Evolutionary conservation across 106 monocot species (phyloP), one percentile per base, ranked within the genome.

Genomic region (Triglochin maritima): DNA sequence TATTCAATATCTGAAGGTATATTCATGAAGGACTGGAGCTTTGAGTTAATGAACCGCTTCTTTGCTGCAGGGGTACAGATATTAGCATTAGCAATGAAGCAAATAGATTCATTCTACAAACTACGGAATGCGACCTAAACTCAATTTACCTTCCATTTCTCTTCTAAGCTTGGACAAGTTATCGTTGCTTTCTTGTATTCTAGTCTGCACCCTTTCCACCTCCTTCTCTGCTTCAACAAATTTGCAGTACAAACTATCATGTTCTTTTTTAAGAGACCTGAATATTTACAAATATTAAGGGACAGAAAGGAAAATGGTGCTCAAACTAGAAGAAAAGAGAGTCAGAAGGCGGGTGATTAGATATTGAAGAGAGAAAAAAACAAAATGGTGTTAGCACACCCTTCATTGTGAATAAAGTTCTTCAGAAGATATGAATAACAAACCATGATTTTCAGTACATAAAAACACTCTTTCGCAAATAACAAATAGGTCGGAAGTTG

Each of bases 211-310:
- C 69, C 88, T 29, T 76, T 92, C 85, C 41, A 98, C 73, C 64
- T 98, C 96, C 62, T 86, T 91, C 67, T 91, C 91, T 50, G 96
- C 85, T 80, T 92, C 88, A 67, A 79, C 68, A 59, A 76, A 79
- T 76, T 98, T 98, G 45, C 76, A 72, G 59, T 84, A 80, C 79
- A 98, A 69, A 44, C 81, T 91, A 76, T 98, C 91, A 79, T 79
- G 81, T 71, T 91, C 96, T 65, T 79, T 91, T 57, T 81, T 84
- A 50, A 77, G 56, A 76, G 80, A 84, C 10, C 96, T 98, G 80
- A 46, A 62, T 48, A 11, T 50, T 15, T 5, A 12, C 7, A 17
- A 56, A 41, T 3, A 29, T 60, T 11, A 47, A 49, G 6, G 49
- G 6, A 49, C 16, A 15, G 48, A 44, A 63, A 44, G 5, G 10